Evolutionary conservation across 257 asterid species (phyloP), one percentile per base, ranked within the genome.

Genomic region (Salvia hispanica): DNA sequence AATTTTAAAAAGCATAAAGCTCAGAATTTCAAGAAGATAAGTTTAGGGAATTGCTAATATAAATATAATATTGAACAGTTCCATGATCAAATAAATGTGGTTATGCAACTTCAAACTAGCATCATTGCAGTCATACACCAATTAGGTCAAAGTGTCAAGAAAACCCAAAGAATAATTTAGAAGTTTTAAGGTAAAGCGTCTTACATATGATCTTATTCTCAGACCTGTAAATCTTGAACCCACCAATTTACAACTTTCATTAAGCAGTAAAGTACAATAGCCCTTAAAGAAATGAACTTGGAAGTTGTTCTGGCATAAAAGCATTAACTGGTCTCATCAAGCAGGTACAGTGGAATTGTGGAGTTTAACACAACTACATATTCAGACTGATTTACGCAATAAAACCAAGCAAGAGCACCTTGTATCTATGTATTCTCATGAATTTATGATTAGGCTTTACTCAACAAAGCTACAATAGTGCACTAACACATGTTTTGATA

Each of bases 1-100:
- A 68, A 72, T 65, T 53, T 55, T 58, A 1, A 16, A 57, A 62
- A 18, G 65, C 57, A 70, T 51, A 53, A 25, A 72, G 67, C 39
- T 67, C 73, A 65, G 62, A 58, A 15, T 31, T 46, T 37, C 21
- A 34, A 50, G 43, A 48, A 54, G n/a, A 43, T 56, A 62, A 13
- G 60, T 46, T 57, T 13, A 6, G 18, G 25, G 55, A 54, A 59
- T 31, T 50, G 25, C 1, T 14, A 61, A 31, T 15, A 40, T 4
- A 61, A 59, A 28, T 11, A 64, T 7, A 42, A 5, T 6, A 39
- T 33, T 6, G 42, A 57, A 18, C 37, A 45, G 74, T 55, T 43
- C 16, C 18, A 60, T 52, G 58, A 58, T 21, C 2, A 59, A 69
- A n/a, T 16, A 10, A 18, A 9, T 11, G 13, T 54, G 42, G 34